Evolutionary conservation across 202 grass and related monocot genomes (phyloP).

Genomic region (Setaria viridis): DNA sequence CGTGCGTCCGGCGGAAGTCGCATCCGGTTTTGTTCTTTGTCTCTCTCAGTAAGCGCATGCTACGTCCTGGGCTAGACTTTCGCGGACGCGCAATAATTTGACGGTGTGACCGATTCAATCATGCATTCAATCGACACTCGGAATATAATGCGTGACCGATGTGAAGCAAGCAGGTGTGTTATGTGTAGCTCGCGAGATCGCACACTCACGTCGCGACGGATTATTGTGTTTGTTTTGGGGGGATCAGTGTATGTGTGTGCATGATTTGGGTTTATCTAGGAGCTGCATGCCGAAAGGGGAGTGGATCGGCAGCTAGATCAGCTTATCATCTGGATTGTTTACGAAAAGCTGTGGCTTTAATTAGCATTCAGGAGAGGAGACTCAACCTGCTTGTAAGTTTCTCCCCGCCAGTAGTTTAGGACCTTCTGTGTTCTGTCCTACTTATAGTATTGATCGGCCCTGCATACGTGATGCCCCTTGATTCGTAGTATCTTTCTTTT

Average conservation of each 20-base stretch:
- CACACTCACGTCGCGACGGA: neutral
- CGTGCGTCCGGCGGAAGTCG: slow-evolving; percentile 7
- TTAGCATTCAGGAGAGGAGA: neutral
- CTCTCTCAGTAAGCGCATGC: neutral
- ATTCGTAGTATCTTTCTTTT: neutral
- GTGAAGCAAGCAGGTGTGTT: neutral
- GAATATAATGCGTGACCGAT: neutral
- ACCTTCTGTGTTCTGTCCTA: neutral
- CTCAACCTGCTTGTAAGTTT: neutral
- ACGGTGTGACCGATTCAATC: slow-evolving; percentile 8
- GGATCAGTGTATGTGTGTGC: neutral
- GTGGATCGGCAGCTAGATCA: neutral
- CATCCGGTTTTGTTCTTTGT: neutral
- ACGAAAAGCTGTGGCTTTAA: neutral
- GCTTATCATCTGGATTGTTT: slow-evolving; percentile 13
- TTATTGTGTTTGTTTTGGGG: neutral
- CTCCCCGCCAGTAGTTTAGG: slow-evolving; percentile 16
- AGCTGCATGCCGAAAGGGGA: slow-evolving; percentile 48
- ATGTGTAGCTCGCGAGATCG: neutral
- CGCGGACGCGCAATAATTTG: slow-evolving; percentile 14
- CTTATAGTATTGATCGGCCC: neutral
- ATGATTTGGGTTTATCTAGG: slow-evolving; percentile 42
- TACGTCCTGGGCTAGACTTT: neutral
- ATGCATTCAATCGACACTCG: neutral
- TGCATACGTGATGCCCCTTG: neutral